These are phyloP conservation scores for Akanthomyces dipterigenus DNA, from an alignment of 2,329 filamentous ascomycete species.

Conservation along the genomic window DNA sequence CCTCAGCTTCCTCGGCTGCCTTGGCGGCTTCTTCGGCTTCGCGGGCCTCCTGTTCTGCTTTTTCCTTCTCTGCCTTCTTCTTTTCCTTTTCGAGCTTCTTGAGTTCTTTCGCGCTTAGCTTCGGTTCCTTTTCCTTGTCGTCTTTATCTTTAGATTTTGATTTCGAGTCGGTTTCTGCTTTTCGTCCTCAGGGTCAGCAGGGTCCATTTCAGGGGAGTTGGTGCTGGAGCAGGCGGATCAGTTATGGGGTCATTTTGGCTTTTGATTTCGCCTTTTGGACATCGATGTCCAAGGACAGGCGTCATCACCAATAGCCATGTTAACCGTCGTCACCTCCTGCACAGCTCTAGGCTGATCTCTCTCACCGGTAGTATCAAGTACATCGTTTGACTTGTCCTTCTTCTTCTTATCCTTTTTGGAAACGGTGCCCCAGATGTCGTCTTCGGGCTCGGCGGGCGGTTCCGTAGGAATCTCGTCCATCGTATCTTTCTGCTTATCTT, in stretches of 20 bases:
- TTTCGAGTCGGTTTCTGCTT: conserved; percentile 32
- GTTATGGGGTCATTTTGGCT: conserved; percentile 29
- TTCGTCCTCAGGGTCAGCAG: conserved; percentile 31
- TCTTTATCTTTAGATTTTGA: conserved; percentile 38
- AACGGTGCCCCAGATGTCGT: conserved; percentile 32
- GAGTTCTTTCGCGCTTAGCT: conserved; percentile 43
- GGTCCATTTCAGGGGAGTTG: conserved; percentile 40
- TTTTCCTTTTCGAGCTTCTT: conserved; percentile 45
- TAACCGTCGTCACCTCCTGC: conserved; percentile 36
- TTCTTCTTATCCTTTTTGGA: conserved; percentile 37
- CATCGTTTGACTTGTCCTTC: conserved; percentile 44
- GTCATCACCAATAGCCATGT: conserved; percentile 31
- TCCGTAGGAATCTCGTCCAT: conserved; percentile 27
- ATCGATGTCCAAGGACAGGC: conserved; percentile 36
- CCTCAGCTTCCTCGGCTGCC: conserved; percentile 28
- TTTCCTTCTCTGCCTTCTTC: conserved; percentile 33
- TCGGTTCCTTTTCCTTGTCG: conserved; percentile 36
- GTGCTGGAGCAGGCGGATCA: conserved; percentile 37
- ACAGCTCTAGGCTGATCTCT: conserved; percentile 40
- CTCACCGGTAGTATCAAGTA: conserved; percentile 39
- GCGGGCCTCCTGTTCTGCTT: conserved; percentile 19
- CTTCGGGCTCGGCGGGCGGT: conserved; percentile 35
- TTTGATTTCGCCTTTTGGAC: conserved; percentile 40
- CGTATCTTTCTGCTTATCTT: conserved; percentile 30
- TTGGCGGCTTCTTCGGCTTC: conserved; percentile 24